Percentiles rank a stretch among this genome's conserved stretches.
phyloP scores from a whole-genome alignment of 768 basidiomycete species.

The Rhodotorula sphaerocarpa region DNA sequence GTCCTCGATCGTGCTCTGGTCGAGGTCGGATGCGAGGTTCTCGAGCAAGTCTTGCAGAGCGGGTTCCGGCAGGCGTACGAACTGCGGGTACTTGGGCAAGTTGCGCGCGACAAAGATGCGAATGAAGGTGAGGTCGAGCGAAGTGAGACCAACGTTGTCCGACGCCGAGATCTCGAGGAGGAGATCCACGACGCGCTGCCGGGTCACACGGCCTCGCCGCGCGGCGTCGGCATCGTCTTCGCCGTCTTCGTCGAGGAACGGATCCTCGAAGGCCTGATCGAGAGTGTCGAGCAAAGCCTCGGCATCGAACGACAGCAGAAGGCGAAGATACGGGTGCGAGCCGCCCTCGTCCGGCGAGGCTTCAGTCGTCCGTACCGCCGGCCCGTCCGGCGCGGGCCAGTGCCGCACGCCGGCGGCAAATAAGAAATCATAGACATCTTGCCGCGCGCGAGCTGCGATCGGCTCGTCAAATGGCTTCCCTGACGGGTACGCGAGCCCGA shows the following conservation, averaged over 20 bases:
- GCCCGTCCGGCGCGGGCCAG: conserved; percentile 66
- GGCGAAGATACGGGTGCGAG: conserved; percentile 76
- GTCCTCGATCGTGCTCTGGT: conserved; percentile 76
- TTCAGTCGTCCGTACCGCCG: conserved; percentile 61
- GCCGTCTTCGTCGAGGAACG: conserved; percentile 70
- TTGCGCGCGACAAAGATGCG: conserved; percentile 95
- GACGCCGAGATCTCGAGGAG: conserved; percentile 61
- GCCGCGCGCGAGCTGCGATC: conserved; percentile 62
- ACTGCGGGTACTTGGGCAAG: conserved; percentile 91
- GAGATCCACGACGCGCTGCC: conserved; percentile 73
- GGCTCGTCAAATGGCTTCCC: conserved; percentile 60
- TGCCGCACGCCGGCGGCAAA: conserved; percentile 70
- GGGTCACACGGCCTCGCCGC: conserved; percentile 37
- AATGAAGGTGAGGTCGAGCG: conserved; percentile 67
- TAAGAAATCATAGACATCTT: conserved; percentile 67
- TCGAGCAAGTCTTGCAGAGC: conserved; percentile 67
- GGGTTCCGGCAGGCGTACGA: conserved; percentile 59
- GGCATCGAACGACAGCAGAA: conserved; percentile 77
- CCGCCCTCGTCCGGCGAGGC: conserved; percentile 70
- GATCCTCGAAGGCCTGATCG: conserved; percentile 89
- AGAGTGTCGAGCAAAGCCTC: conserved; percentile 89
- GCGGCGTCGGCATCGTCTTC: neutral
- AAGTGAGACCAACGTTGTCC: conserved; percentile 47
- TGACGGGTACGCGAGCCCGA: conserved; percentile 79
- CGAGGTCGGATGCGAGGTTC: conserved; percentile 64